phyloP scores from a whole-genome alignment of 352 stramenopile species.

The Phytophthora rubi region DNA sequence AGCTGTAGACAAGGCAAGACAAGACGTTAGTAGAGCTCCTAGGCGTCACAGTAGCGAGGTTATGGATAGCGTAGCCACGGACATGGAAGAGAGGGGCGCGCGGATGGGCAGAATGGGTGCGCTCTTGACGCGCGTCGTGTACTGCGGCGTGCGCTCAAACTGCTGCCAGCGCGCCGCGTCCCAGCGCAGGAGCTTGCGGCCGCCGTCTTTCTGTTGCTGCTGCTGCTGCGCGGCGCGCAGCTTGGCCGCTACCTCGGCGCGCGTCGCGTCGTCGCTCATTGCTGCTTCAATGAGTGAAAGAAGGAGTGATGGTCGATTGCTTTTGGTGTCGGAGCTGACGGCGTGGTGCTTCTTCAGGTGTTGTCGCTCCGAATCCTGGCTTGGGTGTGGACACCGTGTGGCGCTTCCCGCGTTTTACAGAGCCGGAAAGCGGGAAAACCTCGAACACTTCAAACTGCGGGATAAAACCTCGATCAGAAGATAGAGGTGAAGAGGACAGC shows the following conservation, averaged over 20 bases:
- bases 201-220: slow-evolving; percentile 12
- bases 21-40: neutral
- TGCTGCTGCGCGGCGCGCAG: slow-evolving; percentile 33
- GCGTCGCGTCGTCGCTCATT: slow-evolving; percentile 41
- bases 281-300: slow-evolving; percentile 10
- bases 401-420: slow-evolving; percentile 11
- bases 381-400: neutral
- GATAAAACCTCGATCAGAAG: neutral
- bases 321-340: slow-evolving; percentile 10
- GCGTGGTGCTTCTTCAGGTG: slow-evolving; percentile 5
- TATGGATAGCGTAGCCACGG: slow-evolving; percentile 14
- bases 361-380: neutral
- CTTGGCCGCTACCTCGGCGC: slow-evolving; percentile 50
- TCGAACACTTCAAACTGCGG: slow-evolving; percentile 6
- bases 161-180: slow-evolving; percentile 62
- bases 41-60: neutral
- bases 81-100: slow-evolving; percentile 81
- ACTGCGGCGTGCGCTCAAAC: slow-evolving; percentile 66
- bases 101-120: slow-evolving; percentile 81
- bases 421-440: slow-evolving; percentile 10
- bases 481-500: neutral
- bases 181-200: slow-evolving; percentile 78
- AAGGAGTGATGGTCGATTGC: slow-evolving; percentile 38
- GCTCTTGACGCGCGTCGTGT: slow-evolving; percentile 54
- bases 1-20: slow-evolving; percentile 41